Base-by-base conservation (phyloP, 768 basidiomycete species). In the Amanita brunnescens region DNA sequence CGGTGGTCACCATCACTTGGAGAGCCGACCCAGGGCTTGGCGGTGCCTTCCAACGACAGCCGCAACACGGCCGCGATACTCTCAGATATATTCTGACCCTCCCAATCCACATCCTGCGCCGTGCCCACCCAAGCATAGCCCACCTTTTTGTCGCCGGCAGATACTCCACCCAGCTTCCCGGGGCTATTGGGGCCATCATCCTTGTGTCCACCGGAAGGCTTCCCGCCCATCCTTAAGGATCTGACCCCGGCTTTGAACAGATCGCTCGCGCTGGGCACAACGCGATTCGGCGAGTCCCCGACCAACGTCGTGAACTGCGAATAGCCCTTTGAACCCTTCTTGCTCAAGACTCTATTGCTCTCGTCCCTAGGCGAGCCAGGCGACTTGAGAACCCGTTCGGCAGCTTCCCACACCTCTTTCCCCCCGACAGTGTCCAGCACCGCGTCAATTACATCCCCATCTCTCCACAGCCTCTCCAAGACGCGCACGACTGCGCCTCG, bases 401-500 rank as follows among this genome's bases (percentile, higher is more conserved):
- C 77, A 3, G 81, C 85, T 56, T 88, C 84, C 77, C 91, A 89
- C 32, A 93, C 75, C 34, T 78, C 80, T 60, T 77, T 77, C 13
- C 92, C 90, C 3, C 92, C 92, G 14, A 90, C 67, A 1, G 86
- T 87, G 63, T 95, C 93, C 54, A 94, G 64, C 2, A 96, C 76
- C 18, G 81, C 85, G 61, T 94, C 91, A 63, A 93, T 87, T 30
- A 69, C 66, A 53, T 79, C 76, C 20, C 78, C 78, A 43, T 80
- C 80, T 42, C 67, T 71, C 21, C 67, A 66, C 16, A 82, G 59
- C 49, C 73, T 65, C 49, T 76, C 76, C 29, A 85, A 65, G 29
- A 84, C 76, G 44, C 77, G 62, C 10, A 76, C 70, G 47, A 70
- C 70, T 20, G 75, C 71, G 3, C 74, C 75, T 2, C 74, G 62